Evolutionary conservation across 2,329 filamentous ascomycete genomes (phyloP), one percentile per base, ranked within the genome.

Genomic region (Aspergillus fumigatus): DNA sequence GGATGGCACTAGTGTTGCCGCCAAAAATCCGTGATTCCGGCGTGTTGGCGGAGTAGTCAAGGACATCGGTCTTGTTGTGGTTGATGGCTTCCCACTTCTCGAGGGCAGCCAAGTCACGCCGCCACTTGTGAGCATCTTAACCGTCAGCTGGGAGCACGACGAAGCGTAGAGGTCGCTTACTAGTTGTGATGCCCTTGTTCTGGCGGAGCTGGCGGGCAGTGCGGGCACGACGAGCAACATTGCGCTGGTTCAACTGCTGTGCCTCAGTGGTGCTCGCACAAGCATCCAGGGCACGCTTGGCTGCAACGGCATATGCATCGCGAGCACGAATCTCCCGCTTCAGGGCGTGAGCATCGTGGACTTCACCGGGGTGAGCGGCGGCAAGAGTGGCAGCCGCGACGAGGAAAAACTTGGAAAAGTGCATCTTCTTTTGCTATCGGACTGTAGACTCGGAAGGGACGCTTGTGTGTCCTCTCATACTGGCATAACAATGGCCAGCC

Each of bases 1-100:
- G 61, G 41, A 77, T 72, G 56, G 75, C 78, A 62, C 72, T 75
- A 9, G 74, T 77, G 63, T 79, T 77, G 32, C 74, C 72, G 6
- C 67, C 69, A 52, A 78, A 78, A 54, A 78, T 60, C 7, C 55
- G 56, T 10, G 62, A 62, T 17, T 72, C 67, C 25, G 66, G 68
- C 26, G 64, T 69, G 52, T 69, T 67, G 11, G 61, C 54, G 14
- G 55, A 58, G 48, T 63, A 64, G 52, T 70, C 60, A 19, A 72
- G 50, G 9, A 65, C 48, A 1, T 65, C 69, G 3, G 74, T 77
- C 62, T 67, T 67, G 62, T 77, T 70, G 63, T 78, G 75, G 43
- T 72, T 67, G 49, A 72, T 52, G 0, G 68, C 68, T 45, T 73
- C 74, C 71, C 72, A 77, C 53, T 72, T 67, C 50, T 70, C 63